Percentiles rank a stretch among this genome's conserved stretches.
Evolutionary conservation across 495 filamentous ascomycete species (phyloP).

Genomic region (Podospora pseudopauciseta): DNA sequence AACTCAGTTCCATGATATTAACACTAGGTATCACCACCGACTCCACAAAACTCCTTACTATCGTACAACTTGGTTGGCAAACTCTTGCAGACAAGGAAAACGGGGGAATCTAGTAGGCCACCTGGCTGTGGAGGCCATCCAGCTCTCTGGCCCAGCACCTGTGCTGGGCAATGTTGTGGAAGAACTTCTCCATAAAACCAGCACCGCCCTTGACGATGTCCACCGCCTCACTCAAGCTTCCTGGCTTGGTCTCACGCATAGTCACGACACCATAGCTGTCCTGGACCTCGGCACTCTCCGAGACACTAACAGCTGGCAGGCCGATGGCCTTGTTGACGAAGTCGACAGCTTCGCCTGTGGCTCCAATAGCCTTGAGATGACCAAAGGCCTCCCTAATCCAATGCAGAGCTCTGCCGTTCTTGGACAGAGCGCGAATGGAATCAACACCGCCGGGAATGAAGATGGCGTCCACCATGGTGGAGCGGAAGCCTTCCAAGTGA

Average conservation of each 20-base stretch:
- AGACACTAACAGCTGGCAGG: conserved; percentile 53
- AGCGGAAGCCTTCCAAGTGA: conserved; percentile 76
- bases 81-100: background rate
- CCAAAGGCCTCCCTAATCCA: conserved; percentile 84
- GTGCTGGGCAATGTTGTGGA: conserved; percentile 65
- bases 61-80: background rate
- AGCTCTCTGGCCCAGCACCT: conserved; percentile 69
- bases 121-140: conserved; percentile 55
- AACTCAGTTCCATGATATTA: too few relatives aligned
- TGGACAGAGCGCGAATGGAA: conserved; percentile 54
- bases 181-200: conserved; percentile 59
- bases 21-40: background rate
- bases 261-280: conserved; percentile 72
- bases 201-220: conserved; percentile 59
- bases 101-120: conserved; percentile 38
- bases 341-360: conserved; percentile 64
- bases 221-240: conserved; percentile 52
- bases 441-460: conserved; percentile 75
- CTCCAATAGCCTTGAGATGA: conserved; percentile 74
- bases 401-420: conserved; percentile 74
- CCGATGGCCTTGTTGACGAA: conserved; percentile 58
- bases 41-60: background rate
- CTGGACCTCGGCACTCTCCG: conserved; percentile 47
- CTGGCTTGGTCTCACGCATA: conserved; percentile 48
- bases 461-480: conserved; percentile 80